phyloP scores from a whole-genome alignment of 352 stramenopile species.

The Globisporangium uncinulatum region DNA sequence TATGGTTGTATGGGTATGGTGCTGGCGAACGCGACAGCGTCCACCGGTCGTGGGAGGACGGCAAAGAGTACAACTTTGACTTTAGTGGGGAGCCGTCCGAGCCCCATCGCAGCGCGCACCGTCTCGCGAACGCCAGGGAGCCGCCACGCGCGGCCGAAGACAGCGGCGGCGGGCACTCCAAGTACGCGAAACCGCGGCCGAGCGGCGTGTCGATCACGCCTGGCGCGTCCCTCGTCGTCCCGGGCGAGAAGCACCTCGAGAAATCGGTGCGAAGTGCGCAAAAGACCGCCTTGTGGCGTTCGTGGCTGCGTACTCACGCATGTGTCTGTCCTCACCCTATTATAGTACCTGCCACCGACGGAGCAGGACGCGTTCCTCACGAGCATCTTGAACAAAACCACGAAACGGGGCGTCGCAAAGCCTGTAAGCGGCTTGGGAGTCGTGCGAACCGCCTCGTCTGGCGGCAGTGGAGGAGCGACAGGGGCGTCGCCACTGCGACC shows the following conservation, averaged over 20 bases:
- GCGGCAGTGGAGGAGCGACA: not conserved
- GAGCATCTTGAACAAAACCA: not conserved
- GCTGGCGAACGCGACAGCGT: too few relatives aligned
- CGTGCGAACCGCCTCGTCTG: too few relatives aligned
- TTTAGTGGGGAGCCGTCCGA: not conserved
- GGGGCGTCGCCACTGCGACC: not conserved
- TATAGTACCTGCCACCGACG: constrained; percentile 1
- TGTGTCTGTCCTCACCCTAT: not conserved
- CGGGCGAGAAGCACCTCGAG: constrained; percentile 5
- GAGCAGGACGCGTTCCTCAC: constrained; percentile 1
- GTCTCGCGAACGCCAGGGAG: not conserved
- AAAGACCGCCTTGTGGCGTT: not conserved
- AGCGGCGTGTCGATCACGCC: constrained; percentile 12
- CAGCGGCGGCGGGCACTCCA: not conserved
- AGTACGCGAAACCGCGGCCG: constrained; percentile 8
- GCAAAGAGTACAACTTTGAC: not conserved
- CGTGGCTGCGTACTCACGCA: not conserved
- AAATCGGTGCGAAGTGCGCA: constrained; percentile 2
- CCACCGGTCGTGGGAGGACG: too few relatives aligned
- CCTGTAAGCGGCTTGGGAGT: not conserved
- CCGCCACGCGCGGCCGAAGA: not conserved
- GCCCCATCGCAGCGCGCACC: not conserved
- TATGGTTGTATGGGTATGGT: not conserved
- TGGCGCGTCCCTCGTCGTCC: constrained; percentile 7
- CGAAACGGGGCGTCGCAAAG: not conserved